Conservation (phyloP, 164 flowering plant genomes). For the Magnolia officinalis region DNA sequence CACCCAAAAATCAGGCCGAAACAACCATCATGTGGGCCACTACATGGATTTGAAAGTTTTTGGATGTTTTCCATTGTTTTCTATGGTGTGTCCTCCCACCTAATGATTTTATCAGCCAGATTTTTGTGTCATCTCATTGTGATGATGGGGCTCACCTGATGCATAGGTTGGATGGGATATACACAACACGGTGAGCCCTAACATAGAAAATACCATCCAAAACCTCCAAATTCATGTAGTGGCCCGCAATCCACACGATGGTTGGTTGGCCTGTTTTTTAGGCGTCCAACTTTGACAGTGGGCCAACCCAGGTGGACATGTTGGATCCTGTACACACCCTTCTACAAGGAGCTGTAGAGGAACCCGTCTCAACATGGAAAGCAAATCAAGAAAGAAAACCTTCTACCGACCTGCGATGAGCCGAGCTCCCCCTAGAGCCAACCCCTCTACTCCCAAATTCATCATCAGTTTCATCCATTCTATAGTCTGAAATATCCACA, state of each 20-base stretch:
- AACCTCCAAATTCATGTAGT: too few relatives aligned
- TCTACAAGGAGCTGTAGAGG: not conserved
- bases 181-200: too few relatives aligned
- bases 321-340: not conserved
- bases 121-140: too few relatives aligned
- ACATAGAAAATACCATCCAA: too few relatives aligned
- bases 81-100: too few relatives aligned
- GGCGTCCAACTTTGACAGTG: not conserved
- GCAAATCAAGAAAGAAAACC: not conserved
- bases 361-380: not conserved
- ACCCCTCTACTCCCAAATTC: conserved; percentile 46
- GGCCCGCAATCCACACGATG: not conserved
- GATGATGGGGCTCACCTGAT: too few relatives aligned
- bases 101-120: too few relatives aligned
- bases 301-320: not conserved
- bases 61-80: too few relatives aligned
- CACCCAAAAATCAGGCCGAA: too few relatives aligned
- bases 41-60: too few relatives aligned
- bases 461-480: conserved; percentile 65
- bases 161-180: too few relatives aligned
- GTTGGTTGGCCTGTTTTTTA: not conserved
- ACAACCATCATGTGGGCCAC: too few relatives aligned
- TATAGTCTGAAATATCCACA: conserved; percentile 55
- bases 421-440: conserved; percentile 41
- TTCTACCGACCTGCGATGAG: conserved; percentile 60